Conservation (phyloP, 2,329 filamentous ascomycete genomes). For the Macroventuria anomochaeta region DNA sequence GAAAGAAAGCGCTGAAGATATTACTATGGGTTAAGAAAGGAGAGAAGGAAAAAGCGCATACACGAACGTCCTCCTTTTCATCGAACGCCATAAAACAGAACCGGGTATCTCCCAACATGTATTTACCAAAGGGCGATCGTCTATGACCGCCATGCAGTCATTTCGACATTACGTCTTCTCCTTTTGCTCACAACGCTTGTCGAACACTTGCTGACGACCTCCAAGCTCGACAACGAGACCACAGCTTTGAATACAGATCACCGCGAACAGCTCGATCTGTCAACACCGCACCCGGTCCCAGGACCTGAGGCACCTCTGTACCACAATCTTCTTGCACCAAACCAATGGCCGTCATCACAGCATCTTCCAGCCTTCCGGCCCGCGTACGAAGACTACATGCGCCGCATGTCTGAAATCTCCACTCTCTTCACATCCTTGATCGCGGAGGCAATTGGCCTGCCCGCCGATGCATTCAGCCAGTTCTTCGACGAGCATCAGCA, state of each 20-base stretch:
- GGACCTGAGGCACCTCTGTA: constrained; percentile 69
- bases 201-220: constrained; percentile 31
- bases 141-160: background rate
- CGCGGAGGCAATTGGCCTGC: constrained; percentile 80
- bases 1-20: constrained; percentile 1
- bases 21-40: background rate
- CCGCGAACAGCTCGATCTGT: constrained; percentile 86
- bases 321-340: constrained; percentile 76
- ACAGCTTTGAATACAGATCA: constrained; percentile 80
- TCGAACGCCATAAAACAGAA: constrained; percentile 4
- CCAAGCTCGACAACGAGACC: constrained; percentile 62
- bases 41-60: background rate
- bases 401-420: constrained; percentile 74
- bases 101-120: constrained; percentile 15
- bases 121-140: constrained; percentile 1
- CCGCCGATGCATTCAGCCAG: constrained; percentile 71
- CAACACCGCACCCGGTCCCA: constrained; percentile 75
- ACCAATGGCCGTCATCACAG: constrained; percentile 75
- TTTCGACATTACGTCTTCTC: constrained; percentile 9
- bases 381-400: constrained; percentile 77
- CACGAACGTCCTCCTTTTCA: background rate
- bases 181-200: background rate
- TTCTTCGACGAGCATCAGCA: constrained; percentile 77
- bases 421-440: constrained; percentile 79
- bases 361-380: constrained; percentile 71